Conservation (phyloP, 352 stramenopile genomes). For the Blastocystis sp. region DNA sequence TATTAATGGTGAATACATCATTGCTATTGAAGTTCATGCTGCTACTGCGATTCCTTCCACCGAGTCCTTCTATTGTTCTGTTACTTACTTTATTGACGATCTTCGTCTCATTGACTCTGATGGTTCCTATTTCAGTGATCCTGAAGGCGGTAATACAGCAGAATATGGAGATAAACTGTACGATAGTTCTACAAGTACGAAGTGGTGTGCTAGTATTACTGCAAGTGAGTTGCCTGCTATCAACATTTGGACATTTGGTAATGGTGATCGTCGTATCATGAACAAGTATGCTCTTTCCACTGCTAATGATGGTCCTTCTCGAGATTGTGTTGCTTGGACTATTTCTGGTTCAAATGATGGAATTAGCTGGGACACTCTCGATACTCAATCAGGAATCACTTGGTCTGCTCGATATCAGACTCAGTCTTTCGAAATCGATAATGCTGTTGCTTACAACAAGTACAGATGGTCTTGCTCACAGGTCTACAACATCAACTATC, state of each 20-base stretch:
- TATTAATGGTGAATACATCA: neutral
- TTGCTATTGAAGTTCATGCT: constrained; percentile 37
- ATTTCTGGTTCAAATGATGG: constrained; percentile 33
- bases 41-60: neutral
- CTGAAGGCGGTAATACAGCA: neutral
- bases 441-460: constrained; percentile 9
- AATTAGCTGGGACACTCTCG: neutral
- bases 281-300: constrained; percentile 4
- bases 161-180: constrained; percentile 8
- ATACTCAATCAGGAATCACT: neutral
- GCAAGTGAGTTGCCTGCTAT: neutral
- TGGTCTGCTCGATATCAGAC: neutral
- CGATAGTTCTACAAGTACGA: constrained; percentile 36
- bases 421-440: neutral
- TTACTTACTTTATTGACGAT: neutral
- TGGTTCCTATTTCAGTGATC: neutral
- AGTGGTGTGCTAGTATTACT: neutral
- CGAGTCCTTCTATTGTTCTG: neutral
- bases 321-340: constrained; percentile 9
- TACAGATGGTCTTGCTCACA: neutral
- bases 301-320: constrained; percentile 15
- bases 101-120: neutral
- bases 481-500: neutral
- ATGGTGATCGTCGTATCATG: neutral
- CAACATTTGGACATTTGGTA: constrained; percentile 1